These are phyloP conservation scores for Phanerochaete carnosa DNA, from an alignment of 768 basidiomycete species.

Conservation along the genomic window DNA sequence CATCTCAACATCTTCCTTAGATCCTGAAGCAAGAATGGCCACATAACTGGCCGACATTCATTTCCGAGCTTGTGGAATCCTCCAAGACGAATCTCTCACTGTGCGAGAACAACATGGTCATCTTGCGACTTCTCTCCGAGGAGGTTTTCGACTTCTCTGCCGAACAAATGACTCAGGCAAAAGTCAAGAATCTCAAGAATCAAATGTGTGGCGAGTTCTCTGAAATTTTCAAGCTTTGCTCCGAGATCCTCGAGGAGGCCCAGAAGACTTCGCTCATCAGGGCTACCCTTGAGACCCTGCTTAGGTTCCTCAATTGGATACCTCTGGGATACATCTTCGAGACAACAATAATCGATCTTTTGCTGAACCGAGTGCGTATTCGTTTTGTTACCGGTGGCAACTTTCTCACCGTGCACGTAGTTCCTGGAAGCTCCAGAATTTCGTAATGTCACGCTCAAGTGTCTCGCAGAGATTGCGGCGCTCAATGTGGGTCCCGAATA, in stretches of 20 bases:
- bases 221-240: conserved; percentile 97
- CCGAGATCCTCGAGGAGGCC: conserved; percentile 96
- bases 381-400: conserved; percentile 11
- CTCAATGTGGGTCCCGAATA: conserved; percentile 95
- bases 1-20: conserved; percentile 36
- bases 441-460: conserved; percentile 95
- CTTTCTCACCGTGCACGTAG: conserved; percentile 37
- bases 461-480: conserved; percentile 93
- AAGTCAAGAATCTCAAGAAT: conserved; percentile 96
- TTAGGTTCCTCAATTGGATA: conserved; percentile 98
- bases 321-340: conserved; percentile 99
- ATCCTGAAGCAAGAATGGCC: conserved; percentile 99
- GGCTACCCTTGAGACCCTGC: conserved; percentile 89
- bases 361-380: conserved; percentile 78
- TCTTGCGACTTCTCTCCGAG: conserved; percentile 93
- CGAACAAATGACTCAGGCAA: conserved; percentile 97
- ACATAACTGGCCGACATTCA: conserved; percentile 98
- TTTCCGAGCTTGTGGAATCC: conserved; percentile 93
- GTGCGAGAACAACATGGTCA: conserved; percentile 99
- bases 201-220: conserved; percentile 97
- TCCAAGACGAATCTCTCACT: conserved; percentile 94
- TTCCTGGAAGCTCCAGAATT: conserved; percentile 97
- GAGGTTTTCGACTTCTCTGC: conserved; percentile 99
- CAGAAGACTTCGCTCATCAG: conserved; percentile 92
- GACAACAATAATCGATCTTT: conserved; percentile 92